Conservation (phyloP, 192 early-diverging fungal genomes). For the Entomortierella parvispora region DNA sequence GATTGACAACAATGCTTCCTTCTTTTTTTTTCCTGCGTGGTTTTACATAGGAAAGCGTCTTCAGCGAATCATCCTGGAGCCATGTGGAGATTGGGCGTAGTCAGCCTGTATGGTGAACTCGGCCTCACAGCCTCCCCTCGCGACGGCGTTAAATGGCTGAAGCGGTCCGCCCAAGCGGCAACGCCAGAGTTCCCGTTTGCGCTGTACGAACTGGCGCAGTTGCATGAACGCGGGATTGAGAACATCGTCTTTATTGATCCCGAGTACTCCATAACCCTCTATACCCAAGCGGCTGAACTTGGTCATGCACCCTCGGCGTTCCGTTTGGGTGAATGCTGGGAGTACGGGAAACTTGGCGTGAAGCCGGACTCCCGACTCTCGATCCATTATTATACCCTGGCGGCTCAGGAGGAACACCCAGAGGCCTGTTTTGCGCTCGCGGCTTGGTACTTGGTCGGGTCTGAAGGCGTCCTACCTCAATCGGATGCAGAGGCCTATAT, state of each 20-base stretch:
- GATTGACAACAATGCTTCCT: no score
- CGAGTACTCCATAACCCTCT: conserved; percentile 69
- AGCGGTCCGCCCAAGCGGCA: conserved; percentile 66
- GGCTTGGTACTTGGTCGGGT: conserved; percentile 76
- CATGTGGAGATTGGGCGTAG: conserved; percentile 72
- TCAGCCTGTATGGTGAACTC: conserved; percentile 67
- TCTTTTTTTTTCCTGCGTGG: neutral
- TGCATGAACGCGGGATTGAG: conserved; percentile 68
- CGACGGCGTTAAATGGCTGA: conserved; percentile 71
- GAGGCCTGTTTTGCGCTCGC: conserved; percentile 72
- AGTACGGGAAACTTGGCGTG: conserved; percentile 70
- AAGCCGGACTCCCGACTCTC: conserved; percentile 63
- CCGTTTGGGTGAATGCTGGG: conserved; percentile 69
- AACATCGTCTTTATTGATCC: conserved; percentile 69
- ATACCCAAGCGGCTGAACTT: conserved; percentile 70
- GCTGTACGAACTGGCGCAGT: conserved; percentile 63
- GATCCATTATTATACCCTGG: conserved; percentile 70
- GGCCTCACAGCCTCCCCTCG: conserved; percentile 61
- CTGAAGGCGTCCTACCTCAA: conserved; percentile 62
- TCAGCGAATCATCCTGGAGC: conserved; percentile 73
- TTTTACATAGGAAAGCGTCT: conserved; percentile 67
- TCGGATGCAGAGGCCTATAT: conserved; percentile 71
- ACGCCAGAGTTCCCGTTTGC: conserved; percentile 68
- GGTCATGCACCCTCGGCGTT: conserved; percentile 74
- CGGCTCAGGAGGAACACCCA: conserved; percentile 69